These are phyloP conservation scores for Uncinocarpus reesii DNA, from an alignment of 2,329 filamentous ascomycete species.

Conservation along the genomic window DNA sequence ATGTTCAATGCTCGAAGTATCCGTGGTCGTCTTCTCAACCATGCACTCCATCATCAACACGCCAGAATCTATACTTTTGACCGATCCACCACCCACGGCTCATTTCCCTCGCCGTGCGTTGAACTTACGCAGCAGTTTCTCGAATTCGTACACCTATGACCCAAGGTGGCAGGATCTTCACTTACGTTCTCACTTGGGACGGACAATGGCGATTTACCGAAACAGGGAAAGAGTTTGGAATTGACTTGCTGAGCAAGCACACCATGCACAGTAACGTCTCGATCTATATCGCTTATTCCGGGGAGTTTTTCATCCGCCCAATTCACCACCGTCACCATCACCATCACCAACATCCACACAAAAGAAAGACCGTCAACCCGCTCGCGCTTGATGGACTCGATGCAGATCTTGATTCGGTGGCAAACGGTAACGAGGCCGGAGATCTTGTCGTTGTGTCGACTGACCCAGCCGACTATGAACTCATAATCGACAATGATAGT, in stretches of 20 bases:
- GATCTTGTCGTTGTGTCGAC: constrained; percentile 36
- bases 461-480: constrained; percentile 59
- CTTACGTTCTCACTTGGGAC: constrained; percentile 83
- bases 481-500: constrained; percentile 90
- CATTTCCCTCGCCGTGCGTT: constrained; percentile 54
- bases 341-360: constrained; percentile 28
- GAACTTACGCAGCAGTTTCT: constrained; percentile 72
- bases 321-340: constrained; percentile 26
- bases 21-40: constrained; percentile 68
- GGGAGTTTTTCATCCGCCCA: constrained; percentile 82
- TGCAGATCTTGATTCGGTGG: constrained; percentile 23
- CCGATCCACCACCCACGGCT: constrained; percentile 60
- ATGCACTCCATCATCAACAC: constrained; percentile 83
- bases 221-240: constrained; percentile 88
- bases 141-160: constrained; percentile 74
- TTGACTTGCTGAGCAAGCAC: constrained; percentile 87
- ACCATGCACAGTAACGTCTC: constrained; percentile 93
- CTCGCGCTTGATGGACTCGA: constrained; percentile 31
- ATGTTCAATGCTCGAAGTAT: constrained; percentile 77
- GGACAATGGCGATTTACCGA: constrained; percentile 83
- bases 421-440: constrained; percentile 33
- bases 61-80: constrained; percentile 82
- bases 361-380: constrained; percentile 23
- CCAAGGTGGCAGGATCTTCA: constrained; percentile 79
- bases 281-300: constrained; percentile 81